Percentiles rank a stretch among this genome's conserved stretches.
Evolutionary conservation across 192 early-diverging fungal genomes (phyloP).

Genomic region (Linnemannia zychae): DNA sequence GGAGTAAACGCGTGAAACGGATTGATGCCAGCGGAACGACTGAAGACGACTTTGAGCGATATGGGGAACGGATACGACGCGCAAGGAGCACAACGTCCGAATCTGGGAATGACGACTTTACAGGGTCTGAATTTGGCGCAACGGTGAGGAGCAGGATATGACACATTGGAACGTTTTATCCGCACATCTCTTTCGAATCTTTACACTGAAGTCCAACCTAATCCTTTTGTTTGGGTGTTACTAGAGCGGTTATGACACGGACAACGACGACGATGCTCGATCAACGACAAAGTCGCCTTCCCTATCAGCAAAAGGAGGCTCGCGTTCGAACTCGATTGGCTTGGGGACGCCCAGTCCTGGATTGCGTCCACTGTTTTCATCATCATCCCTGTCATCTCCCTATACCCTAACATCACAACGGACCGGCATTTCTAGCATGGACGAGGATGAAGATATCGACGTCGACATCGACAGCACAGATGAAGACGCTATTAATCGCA

Average conservation of each 20-base stretch:
- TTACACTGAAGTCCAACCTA: neutral
- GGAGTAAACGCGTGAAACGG: slow-evolving; percentile 45
- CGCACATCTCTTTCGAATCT: neutral
- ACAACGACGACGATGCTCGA: slow-evolving; percentile 47
- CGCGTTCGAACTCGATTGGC: slow-evolving; percentile 32
- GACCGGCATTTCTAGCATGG: slow-evolving; percentile 29
- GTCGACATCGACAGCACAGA: slow-evolving; percentile 53
- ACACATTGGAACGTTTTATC: neutral
- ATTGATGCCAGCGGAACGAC: slow-evolving; percentile 39
- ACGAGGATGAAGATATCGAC: slow-evolving; percentile 48
- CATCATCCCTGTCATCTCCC: slow-evolving; percentile 17
- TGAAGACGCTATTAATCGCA: slow-evolving; percentile 19
- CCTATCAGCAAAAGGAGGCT: slow-evolving; percentile 30
- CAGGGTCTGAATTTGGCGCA: slow-evolving; percentile 53
- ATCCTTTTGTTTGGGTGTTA: neutral
- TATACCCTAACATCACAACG: slow-evolving; percentile 17
- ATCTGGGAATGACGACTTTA: slow-evolving; percentile 53
- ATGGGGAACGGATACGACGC: slow-evolving; percentile 37
- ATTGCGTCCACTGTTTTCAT: slow-evolving; percentile 26
- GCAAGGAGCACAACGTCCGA: slow-evolving; percentile 47
- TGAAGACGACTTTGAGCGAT: slow-evolving; percentile 23
- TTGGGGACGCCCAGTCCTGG: slow-evolving; percentile 46
- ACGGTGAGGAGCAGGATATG: slow-evolving; percentile 27
- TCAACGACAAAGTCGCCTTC: slow-evolving; percentile 49
- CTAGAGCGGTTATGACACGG: slow-evolving; percentile 55